Conservation (phyloP, 164 flowering plant genomes). For the Umbilicus rupestris region DNA sequence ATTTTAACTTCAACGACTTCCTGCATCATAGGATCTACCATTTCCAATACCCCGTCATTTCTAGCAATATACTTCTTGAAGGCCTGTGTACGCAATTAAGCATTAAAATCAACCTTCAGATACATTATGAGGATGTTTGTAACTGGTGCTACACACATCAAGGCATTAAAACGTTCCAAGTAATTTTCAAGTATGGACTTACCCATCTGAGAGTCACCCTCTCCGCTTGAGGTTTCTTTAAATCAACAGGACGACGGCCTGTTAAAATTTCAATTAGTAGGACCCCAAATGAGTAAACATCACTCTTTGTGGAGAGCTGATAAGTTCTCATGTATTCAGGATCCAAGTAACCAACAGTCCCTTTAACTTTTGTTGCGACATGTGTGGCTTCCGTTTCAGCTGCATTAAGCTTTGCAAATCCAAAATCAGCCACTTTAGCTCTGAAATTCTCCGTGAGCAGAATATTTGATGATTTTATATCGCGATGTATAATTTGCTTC, state of each 20-base stretch:
- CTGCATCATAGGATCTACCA: constrained; percentile 62
- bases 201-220: constrained; percentile 89
- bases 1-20: constrained; percentile 39
- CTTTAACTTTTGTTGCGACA: constrained; percentile 81
- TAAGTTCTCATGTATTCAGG: constrained; percentile 90
- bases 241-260: constrained; percentile 88
- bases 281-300: constrained; percentile 90
- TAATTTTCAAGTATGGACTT: constrained; percentile 15
- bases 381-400: constrained; percentile 59
- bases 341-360: constrained; percentile 93
- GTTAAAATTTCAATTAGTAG: constrained; percentile 79
- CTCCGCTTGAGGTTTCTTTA: constrained; percentile 48
- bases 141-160: too few relatives aligned
- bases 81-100: constrained; percentile 4
- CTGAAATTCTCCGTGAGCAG: constrained; percentile 72
- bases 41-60: constrained; percentile 17
- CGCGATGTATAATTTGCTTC: constrained; percentile 89
- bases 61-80: constrained; percentile 53
- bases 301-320: constrained; percentile 85
- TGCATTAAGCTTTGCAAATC: constrained; percentile 87
- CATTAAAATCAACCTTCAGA: neutral
- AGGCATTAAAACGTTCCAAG: too few relatives aligned
- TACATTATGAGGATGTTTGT: neutral
- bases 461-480: constrained; percentile 93
- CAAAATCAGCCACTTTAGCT: constrained; percentile 97